phyloP scores from a whole-genome alignment of 371 early-diverging fungal genomes.

The Mortierella sp. region DNA sequence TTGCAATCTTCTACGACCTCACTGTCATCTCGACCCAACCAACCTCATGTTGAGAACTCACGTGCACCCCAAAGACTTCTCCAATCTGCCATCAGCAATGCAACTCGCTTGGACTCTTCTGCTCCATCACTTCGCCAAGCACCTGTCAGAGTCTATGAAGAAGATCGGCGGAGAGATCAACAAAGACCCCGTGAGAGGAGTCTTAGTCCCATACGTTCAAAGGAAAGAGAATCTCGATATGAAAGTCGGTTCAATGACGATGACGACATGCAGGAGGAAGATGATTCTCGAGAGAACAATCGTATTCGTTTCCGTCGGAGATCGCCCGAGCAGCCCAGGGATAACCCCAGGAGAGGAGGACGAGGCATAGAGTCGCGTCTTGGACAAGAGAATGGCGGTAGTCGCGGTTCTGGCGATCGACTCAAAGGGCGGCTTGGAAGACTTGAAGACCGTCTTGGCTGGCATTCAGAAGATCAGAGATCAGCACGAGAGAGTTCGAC shows the following conservation, averaged over 20 bases:
- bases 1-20: too few species aligned
- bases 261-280: constrained; percentile 6
- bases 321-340: constrained; percentile 23
- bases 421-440: constrained; percentile 30
- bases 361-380: constrained; percentile 26
- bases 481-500: constrained; percentile 29
- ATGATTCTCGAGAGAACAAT: constrained; percentile 9
- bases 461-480: constrained; percentile 3
- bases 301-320: constrained; percentile 34
- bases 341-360: constrained; percentile 13
- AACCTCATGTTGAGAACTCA: not conserved
- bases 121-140: constrained; percentile 19
- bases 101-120: constrained; percentile 20
- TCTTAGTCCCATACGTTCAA: constrained; percentile 29
- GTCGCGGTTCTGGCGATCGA: constrained; percentile 10
- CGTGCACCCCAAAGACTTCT: constrained; percentile 31
- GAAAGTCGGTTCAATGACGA: too few species aligned
- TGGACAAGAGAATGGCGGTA: constrained; percentile 8
- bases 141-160: constrained; percentile 33
- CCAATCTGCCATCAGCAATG: constrained; percentile 39
- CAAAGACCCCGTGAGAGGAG: constrained; percentile 30
- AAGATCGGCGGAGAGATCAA: constrained; percentile 10
- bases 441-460: constrained; percentile 40
- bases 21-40: too few species aligned
- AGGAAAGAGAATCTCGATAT: constrained; percentile 9